A percentile compares a stretch with the other conserved stretches of the same genome.
Conservation (phyloP, 345 rosid genomes). For the Salix exigua region DNA sequence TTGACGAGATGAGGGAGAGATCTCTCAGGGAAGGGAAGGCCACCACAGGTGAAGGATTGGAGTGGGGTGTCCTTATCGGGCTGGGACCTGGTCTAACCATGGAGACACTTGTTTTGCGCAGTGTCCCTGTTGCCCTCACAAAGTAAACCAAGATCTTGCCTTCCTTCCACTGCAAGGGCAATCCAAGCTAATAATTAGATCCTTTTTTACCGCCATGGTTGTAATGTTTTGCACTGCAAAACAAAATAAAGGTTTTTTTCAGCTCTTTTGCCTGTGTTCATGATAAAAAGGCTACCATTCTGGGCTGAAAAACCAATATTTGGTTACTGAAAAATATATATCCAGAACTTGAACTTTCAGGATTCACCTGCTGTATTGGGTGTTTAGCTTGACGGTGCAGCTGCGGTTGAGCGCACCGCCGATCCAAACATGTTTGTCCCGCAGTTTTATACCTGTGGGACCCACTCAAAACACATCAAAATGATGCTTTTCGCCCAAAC, state of each 20-base stretch:
- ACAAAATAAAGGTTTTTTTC: background rate
- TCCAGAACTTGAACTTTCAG: background rate
- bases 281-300: slow-evolving; percentile 33
- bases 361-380: background rate
- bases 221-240: background rate
- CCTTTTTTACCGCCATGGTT: background rate
- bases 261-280: background rate
- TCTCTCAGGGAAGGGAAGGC: slow-evolving; percentile 42
- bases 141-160: background rate
- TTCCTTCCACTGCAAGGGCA: background rate
- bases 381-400: too few species aligned
- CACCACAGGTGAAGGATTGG: slow-evolving; percentile 72
- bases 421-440: too few species aligned
- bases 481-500: too few species aligned
- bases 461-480: too few species aligned
- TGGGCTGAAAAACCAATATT: slow-evolving; percentile 15
- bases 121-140: slow-evolving; percentile 9
- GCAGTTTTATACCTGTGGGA: too few species aligned
- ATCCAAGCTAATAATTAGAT: background rate
- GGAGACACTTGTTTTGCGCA: slow-evolving; percentile 67
- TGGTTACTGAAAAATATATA: too few species aligned
- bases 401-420: too few species aligned
- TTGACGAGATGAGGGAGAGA: slow-evolving; percentile 76
- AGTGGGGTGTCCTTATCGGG: slow-evolving; percentile 81
- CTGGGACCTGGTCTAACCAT: slow-evolving; percentile 80